Conservation (phyloP, 805 yeast species). For the Schizosaccharomyces japonicus region DNA sequence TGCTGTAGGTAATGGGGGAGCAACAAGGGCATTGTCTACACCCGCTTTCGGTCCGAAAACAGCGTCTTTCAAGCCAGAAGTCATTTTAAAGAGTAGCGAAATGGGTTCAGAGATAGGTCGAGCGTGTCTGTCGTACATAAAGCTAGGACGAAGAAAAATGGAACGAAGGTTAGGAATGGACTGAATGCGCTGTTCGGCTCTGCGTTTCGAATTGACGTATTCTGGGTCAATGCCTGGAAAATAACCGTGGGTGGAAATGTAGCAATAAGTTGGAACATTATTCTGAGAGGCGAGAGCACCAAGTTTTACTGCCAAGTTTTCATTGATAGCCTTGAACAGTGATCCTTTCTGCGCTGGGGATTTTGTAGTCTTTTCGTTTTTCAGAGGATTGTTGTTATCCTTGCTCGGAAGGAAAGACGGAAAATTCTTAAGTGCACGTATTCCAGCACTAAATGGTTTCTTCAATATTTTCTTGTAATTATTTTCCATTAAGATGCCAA, state of each 20-base stretch:
- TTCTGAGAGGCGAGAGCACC: not conserved
- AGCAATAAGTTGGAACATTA: not conserved
- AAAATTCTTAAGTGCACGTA: not conserved
- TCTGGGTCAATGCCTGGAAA: not conserved
- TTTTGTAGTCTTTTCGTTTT: not conserved
- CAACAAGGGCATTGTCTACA: too few relatives aligned
- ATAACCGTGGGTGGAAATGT: constrained; percentile 1
- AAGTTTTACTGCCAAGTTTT: not conserved
- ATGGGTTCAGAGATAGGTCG: not conserved
- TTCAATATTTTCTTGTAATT: constrained; percentile 1
- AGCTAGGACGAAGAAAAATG: constrained; percentile 4
- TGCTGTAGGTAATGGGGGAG: not conserved
- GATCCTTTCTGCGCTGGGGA: not conserved
- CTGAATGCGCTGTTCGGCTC: not conserved
- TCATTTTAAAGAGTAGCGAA: not conserved
- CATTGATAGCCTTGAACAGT: not conserved
- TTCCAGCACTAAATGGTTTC: not conserved
- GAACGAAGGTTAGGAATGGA: not conserved
- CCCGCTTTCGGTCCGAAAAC: too few relatives aligned
- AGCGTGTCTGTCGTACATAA: not conserved
- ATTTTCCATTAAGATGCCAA: constrained; percentile 4
- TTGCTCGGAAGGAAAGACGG: not conserved
- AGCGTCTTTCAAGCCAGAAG: not conserved
- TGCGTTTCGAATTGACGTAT: constrained; percentile 3
- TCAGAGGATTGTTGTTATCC: not conserved